Evolutionary conservation across 768 basidiomycete genomes (phyloP).

Genomic region (Mycena rebaudengoi): DNA sequence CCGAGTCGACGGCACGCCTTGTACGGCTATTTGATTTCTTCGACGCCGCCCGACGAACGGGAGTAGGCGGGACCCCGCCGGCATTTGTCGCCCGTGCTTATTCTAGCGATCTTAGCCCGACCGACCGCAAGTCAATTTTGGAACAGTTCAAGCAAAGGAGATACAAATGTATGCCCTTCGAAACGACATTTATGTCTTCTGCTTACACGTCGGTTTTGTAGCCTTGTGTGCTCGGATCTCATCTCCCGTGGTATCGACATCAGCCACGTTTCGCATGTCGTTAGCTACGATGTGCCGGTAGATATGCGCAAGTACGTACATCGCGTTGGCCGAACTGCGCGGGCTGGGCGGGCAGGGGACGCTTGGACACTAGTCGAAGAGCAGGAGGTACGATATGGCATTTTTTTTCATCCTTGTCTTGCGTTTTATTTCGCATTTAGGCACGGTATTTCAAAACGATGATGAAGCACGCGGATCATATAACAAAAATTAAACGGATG

Average conservation of each 20-base stretch:
- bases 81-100: conserved; percentile 70
- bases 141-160: conserved; percentile 84
- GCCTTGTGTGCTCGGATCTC: conserved; percentile 95
- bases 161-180: conserved; percentile 77
- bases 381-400: conserved; percentile 69
- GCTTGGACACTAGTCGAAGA: conserved; percentile 97
- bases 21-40: conserved; percentile 86
- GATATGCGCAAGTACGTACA: conserved; percentile 99
- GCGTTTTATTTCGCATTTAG: conserved; percentile 45
- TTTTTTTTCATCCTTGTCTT: conserved; percentile 1
- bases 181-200: no score
- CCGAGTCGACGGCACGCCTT: conserved; percentile 87
- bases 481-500: conserved; percentile 72
- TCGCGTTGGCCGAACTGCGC: conserved; percentile 94
- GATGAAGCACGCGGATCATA: conserved; percentile 75
- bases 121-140: conserved; percentile 79
- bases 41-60: conserved; percentile 45
- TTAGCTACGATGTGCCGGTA: conserved; percentile 95
- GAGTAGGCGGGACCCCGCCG: conserved; percentile 20
- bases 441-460: conserved; percentile 89
- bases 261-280: conserved; percentile 88
- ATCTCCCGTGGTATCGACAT: conserved; percentile 97
- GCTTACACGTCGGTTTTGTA: conserved; percentile 37
- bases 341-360: conserved; percentile 87
- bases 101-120: conserved; percentile 82